Evolutionary conservation across 2,329 filamentous ascomycete species (phyloP).

Genomic region (Sarocladium oryzae): DNA sequence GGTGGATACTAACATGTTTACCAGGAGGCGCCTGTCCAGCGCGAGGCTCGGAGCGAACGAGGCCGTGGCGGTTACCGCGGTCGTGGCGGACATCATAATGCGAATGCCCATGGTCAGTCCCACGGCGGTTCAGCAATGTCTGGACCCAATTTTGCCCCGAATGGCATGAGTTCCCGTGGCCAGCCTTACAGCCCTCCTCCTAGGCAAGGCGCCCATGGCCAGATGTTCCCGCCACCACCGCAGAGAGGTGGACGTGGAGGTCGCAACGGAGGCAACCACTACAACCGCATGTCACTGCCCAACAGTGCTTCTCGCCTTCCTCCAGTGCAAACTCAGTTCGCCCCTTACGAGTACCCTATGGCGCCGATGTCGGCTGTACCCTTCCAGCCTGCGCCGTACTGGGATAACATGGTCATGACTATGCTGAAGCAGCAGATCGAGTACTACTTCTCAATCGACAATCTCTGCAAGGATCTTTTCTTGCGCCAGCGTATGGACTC

Average conservation of each 20-base stretch:
- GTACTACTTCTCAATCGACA: slow-evolving; percentile 97
- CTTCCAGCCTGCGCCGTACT: slow-evolving; percentile 36
- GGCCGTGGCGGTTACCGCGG: slow-evolving; percentile 39
- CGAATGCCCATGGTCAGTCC: slow-evolving; percentile 26
- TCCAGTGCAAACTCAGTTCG: slow-evolving; percentile 29
- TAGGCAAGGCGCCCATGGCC: slow-evolving; percentile 32
- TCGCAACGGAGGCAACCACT: slow-evolving; percentile 26
- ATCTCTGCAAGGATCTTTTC: slow-evolving; percentile 88
- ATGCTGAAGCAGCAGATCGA: slow-evolving; percentile 55
- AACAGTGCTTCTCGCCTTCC: slow-evolving; percentile 29
- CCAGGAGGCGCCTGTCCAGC: slow-evolving; percentile 4
- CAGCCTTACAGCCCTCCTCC: slow-evolving; percentile 39
- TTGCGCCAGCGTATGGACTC: slow-evolving; percentile 90
- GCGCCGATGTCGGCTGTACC: slow-evolving; percentile 31
- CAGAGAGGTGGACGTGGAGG: slow-evolving; percentile 28
- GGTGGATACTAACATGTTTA: background rate
- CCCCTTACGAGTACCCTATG: slow-evolving; percentile 33
- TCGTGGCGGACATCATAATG: slow-evolving; percentile 37
- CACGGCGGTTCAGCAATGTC: slow-evolving; percentile 15
- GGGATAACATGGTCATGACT: slow-evolving; percentile 41
- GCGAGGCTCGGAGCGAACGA: slow-evolving; percentile 25
- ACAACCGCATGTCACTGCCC: slow-evolving; percentile 33
- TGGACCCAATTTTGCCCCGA: slow-evolving; percentile 24
- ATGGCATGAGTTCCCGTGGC: slow-evolving; percentile 25
- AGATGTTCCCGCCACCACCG: slow-evolving; percentile 25